These are phyloP conservation scores for Verticillium zaregamsianum DNA, from an alignment of 2,329 filamentous ascomycete species.

Conservation along the genomic window DNA sequence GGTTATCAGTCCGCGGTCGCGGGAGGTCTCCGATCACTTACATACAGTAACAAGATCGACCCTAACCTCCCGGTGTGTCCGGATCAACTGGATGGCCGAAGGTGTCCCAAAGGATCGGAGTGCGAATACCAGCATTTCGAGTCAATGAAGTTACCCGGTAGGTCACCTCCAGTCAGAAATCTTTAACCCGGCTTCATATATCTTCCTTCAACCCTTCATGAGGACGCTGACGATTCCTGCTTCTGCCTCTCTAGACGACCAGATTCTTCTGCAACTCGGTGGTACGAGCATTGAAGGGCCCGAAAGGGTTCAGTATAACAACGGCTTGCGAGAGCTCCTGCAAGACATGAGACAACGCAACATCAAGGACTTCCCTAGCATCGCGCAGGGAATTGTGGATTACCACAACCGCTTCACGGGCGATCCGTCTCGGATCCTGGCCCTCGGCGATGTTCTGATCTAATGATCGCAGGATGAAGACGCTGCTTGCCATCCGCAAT, in stretches of 20 bases:
- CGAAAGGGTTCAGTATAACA: conserved; percentile 57
- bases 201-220: not conserved
- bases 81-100: conserved; percentile 64
- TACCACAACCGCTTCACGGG: conserved; percentile 62
- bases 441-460: conserved; percentile 44
- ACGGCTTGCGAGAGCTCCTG: conserved; percentile 58
- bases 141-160: conserved; percentile 69
- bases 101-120: conserved; percentile 64
- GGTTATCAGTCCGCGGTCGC: conserved; percentile 64
- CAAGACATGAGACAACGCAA: conserved; percentile 55
- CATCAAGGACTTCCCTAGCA: conserved; percentile 61
- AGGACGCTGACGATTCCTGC: not conserved
- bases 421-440: conserved; percentile 60
- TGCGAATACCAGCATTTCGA: conserved; percentile 81
- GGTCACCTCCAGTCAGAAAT: conserved; percentile 36
- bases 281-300: conserved; percentile 59
- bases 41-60: conserved; percentile 90
- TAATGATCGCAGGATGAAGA: conserved; percentile 10
- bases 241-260: conserved; percentile 53
- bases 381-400: conserved; percentile 63
- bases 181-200: conserved; percentile 3
- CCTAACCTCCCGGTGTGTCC: conserved; percentile 69
- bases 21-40: conserved; percentile 82
- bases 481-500: not conserved
- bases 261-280: conserved; percentile 68